A percentile compares a stretch with the other conserved stretches of the same genome.
These are phyloP conservation scores for Pythium utonaiense DNA, from an alignment of 352 stramenopile species.

Conservation along the genomic window DNA sequence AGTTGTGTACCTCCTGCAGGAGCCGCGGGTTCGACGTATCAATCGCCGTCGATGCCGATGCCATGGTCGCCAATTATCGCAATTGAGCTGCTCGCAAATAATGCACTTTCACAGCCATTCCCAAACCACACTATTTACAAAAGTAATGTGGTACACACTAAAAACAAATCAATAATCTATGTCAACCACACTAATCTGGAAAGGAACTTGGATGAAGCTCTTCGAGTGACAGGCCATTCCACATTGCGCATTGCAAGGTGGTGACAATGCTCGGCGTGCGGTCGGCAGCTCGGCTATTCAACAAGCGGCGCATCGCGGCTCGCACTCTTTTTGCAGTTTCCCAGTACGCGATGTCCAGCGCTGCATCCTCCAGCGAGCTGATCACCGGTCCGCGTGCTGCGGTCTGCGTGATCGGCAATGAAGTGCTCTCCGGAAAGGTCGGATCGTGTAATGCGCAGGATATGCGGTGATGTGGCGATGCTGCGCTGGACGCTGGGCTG, in stretches of 20 bases:
- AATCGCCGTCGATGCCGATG: slow-evolving; percentile 24
- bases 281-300: background rate
- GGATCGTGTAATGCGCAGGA: background rate
- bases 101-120: background rate
- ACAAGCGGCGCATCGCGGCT: slow-evolving; percentile 1
- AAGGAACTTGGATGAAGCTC: slow-evolving; percentile 12
- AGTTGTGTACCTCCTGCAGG: slow-evolving; percentile 47
- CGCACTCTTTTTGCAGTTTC: background rate
- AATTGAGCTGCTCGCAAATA: too few species aligned
- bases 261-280: background rate
- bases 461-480: too few species aligned
- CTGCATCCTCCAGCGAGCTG: background rate
- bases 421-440: slow-evolving; percentile 85
- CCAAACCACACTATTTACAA: background rate
- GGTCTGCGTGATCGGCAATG: slow-evolving; percentile 79
- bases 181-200: background rate
- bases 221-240: background rate
- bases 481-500: background rate
- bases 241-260: background rate
- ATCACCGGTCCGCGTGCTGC: slow-evolving; percentile 43
- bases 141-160: slow-evolving; percentile 16
- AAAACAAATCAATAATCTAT: background rate
- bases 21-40: slow-evolving; percentile 46
- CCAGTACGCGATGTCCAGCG: background rate
- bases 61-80: slow-evolving; percentile 10